These are phyloP conservation scores for Apiospora pterosperma DNA, from an alignment of 2,329 filamentous ascomycete species.

Conservation along the genomic window DNA sequence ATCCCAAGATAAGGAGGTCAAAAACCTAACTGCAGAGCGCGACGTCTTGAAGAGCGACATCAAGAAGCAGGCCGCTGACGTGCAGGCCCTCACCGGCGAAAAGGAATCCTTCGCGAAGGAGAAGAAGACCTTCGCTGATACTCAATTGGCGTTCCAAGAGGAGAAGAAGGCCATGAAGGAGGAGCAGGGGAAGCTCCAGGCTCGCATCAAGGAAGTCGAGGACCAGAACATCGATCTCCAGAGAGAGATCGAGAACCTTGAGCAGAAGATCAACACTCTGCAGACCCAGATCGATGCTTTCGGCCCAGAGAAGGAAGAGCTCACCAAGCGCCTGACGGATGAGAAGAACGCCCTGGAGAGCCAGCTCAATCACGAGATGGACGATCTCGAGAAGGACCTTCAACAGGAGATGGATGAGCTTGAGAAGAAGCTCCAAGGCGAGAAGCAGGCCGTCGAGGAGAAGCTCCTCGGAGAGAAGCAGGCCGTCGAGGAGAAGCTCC, in stretches of 20 bases:
- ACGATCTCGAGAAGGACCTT: slow-evolving; percentile 21
- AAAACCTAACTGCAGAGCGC: slow-evolving; percentile 19
- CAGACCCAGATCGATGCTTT: slow-evolving; percentile 5
- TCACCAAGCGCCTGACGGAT: slow-evolving; percentile 1
- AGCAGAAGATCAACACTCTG: slow-evolving; percentile 7
- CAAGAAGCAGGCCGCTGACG: slow-evolving; percentile 17
- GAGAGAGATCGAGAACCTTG: slow-evolving; percentile 6
- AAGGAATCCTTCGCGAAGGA: slow-evolving; percentile 13
- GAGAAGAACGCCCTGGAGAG: slow-evolving; percentile 10
- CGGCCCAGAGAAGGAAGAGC: slow-evolving; percentile 1
- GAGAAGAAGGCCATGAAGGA: slow-evolving; percentile 25
- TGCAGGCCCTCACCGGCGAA: slow-evolving; percentile 1
- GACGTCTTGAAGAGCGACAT: slow-evolving; percentile 16
- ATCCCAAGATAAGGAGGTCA: slow-evolving; percentile 24
- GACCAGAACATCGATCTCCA: slow-evolving; percentile 15
- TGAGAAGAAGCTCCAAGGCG: not conserved
- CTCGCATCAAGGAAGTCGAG: slow-evolving; percentile 22
- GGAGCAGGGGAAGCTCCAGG: slow-evolving; percentile 23
- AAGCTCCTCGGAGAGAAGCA: slow-evolving; percentile 8
- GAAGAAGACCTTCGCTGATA: slow-evolving; percentile 10
- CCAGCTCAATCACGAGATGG: slow-evolving; percentile 21
- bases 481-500: slow-evolving; percentile 13
- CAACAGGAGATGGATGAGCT: slow-evolving; percentile 8
- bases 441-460: slow-evolving; percentile 17
- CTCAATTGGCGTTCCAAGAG: slow-evolving; percentile 8